A percentile compares a stretch with the other conserved stretches of the same genome.
Evolutionary conservation across 768 basidiomycete species (phyloP).

Genomic region (Udeniomyces megalosporus): DNA sequence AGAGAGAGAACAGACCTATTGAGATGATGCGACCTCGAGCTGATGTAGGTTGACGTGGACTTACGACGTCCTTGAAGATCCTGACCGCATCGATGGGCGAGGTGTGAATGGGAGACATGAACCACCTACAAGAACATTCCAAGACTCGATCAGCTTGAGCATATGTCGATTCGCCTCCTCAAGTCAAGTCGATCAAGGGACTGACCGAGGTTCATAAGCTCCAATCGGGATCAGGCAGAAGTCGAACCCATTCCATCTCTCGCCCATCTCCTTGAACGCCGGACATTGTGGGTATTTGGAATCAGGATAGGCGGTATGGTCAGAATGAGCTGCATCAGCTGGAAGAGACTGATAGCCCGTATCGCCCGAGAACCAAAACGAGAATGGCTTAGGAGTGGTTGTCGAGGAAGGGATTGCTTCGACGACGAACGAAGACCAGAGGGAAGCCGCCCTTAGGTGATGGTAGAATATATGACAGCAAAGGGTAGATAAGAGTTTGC

Average conservation of each 20-base stretch:
- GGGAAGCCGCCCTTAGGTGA: background rate
- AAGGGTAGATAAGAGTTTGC: too few species aligned
- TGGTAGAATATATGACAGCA: background rate
- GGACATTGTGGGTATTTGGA: constrained; percentile 39
- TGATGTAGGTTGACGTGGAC: constrained; percentile 18
- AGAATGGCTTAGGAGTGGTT: constrained; percentile 3
- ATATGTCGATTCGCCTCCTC: constrained; percentile 29
- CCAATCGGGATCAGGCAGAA: constrained; percentile 51
- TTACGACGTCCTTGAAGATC: constrained; percentile 47
- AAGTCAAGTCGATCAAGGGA: too few species aligned
- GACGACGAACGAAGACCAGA: constrained; percentile 16
- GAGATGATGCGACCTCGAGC: background rate
- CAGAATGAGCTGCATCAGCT: constrained; percentile 8
- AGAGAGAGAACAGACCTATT: background rate
- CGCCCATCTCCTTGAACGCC: constrained; percentile 56
- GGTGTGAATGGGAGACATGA: constrained; percentile 45
- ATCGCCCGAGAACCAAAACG: constrained; percentile 43
- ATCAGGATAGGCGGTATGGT: constrained; percentile 19
- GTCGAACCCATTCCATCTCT: constrained; percentile 47
- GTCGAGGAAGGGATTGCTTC: background rate
- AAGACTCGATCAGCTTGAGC: background rate
- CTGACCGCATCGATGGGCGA: constrained; percentile 52
- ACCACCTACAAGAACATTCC: constrained; percentile 17
- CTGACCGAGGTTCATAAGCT: constrained; percentile 37
- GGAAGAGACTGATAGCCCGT: constrained; percentile 26